Percentiles rank a stretch among this genome's conserved stretches.
phyloP scores from a whole-genome alignment of 2,329 filamentous ascomycete species.

The Ophiostoma angusticollis region DNA sequence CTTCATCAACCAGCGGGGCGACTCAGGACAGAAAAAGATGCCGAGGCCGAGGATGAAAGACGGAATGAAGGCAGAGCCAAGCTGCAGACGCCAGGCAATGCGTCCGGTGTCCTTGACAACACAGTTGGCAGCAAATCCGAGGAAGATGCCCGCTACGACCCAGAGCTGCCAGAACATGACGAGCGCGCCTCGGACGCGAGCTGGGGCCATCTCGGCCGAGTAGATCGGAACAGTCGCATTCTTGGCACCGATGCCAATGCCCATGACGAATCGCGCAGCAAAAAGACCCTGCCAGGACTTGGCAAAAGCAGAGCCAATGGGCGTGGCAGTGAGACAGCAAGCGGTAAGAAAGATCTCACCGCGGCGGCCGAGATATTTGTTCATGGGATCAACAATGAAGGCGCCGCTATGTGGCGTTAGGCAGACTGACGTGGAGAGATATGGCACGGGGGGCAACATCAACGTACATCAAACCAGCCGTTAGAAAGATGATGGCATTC shows the following conservation, averaged over 20 bases:
- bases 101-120: slow-evolving; percentile 43
- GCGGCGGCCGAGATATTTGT: slow-evolving; percentile 29
- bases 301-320: slow-evolving; percentile 50
- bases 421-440: no score
- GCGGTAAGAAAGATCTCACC: slow-evolving; percentile 21
- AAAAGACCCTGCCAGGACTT: slow-evolving; percentile 57
- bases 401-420: no score
- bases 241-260: slow-evolving; percentile 50
- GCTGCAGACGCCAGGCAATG: slow-evolving; percentile 49
- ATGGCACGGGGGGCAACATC: no score
- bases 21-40: slow-evolving; percentile 46
- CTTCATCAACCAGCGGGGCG: slow-evolving; percentile 54
- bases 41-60: slow-evolving; percentile 45
- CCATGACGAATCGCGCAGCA: slow-evolving; percentile 52
- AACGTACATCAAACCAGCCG: no score
- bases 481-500: slow-evolving; percentile 32
- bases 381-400: slow-evolving; percentile 35
- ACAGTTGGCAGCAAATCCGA: slow-evolving; percentile 52
- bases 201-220: slow-evolving; percentile 39
- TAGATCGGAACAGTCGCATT: slow-evolving; percentile 38
- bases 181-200: slow-evolving; percentile 38
- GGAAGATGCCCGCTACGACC: slow-evolving; percentile 42
- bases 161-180: slow-evolving; percentile 45
- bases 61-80: slow-evolving; percentile 52
- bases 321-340: slow-evolving; percentile 40